A percentile compares a stretch with the other conserved stretches of the same genome.
Evolutionary conservation across 352 stramenopile species (phyloP).

Genomic region (Phytopythium cucurbitacearum): DNA sequence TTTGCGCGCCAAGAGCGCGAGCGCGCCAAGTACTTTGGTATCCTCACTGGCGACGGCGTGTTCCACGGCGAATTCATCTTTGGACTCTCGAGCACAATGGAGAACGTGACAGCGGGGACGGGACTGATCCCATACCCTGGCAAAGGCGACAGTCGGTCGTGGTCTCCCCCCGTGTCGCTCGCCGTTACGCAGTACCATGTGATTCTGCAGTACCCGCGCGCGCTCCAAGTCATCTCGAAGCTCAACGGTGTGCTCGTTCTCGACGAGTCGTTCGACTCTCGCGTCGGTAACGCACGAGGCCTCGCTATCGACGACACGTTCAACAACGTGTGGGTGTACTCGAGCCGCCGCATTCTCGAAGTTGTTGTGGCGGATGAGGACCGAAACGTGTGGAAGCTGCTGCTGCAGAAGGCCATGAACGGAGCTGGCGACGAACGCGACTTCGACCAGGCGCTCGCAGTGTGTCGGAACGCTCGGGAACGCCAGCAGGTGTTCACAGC

Average conservation of each 20-base stretch:
- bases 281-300: slow-evolving; percentile 64
- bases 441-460: slow-evolving; percentile 86
- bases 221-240: slow-evolving; percentile 84
- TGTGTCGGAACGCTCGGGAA: slow-evolving; percentile 80
- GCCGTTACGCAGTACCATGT: slow-evolving; percentile 92
- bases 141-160: slow-evolving; percentile 35
- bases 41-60: slow-evolving; percentile 87
- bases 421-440: slow-evolving; percentile 69
- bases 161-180: slow-evolving; percentile 74
- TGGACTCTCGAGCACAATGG: slow-evolving; percentile 58
- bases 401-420: slow-evolving; percentile 81
- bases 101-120: slow-evolving; percentile 78
- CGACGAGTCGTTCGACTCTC: slow-evolving; percentile 76
- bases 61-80: slow-evolving; percentile 89
- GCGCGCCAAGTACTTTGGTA: slow-evolving; percentile 84
- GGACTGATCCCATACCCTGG: slow-evolving; percentile 69
- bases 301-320: slow-evolving; percentile 70
- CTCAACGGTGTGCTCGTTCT: slow-evolving; percentile 85
- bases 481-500: slow-evolving; percentile 84
- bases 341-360: slow-evolving; percentile 74
- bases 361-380: slow-evolving; percentile 85
- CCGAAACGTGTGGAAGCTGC: slow-evolving; percentile 91
- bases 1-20: slow-evolving; percentile 79
- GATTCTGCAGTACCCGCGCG: slow-evolving; percentile 80
- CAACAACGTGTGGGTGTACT: slow-evolving; percentile 84